phyloP scores from a whole-genome alignment of 345 rosid genomes.

The Brassica rapa region DNA sequence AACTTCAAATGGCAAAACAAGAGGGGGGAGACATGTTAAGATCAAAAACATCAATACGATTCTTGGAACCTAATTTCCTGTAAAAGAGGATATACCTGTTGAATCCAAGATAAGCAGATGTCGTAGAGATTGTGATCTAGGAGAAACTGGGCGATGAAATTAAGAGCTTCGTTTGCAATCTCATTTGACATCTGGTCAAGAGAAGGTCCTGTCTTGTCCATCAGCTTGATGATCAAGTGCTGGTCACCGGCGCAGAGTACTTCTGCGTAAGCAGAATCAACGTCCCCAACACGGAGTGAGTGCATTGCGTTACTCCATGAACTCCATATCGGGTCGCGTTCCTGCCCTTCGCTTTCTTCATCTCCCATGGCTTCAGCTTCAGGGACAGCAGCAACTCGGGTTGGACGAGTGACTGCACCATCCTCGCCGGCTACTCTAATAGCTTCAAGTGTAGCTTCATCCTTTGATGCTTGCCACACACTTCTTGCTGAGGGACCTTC shows the following conservation, averaged over 20 bases:
- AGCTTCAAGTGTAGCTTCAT: conserved; percentile 99
- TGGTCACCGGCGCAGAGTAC: conserved; percentile 80
- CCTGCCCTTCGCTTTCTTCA: conserved; percentile 68
- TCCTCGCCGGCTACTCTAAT: conserved; percentile 99
- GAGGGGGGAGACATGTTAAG: conserved; percentile 5
- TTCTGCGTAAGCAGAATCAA: conserved; percentile 89
- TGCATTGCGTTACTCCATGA: conserved; percentile 97
- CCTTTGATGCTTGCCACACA: conserved; percentile 99
- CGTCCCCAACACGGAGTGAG: conserved; percentile 82
- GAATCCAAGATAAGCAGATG: conserved; percentile 92
- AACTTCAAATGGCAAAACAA: conserved; percentile 48
- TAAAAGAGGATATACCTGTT: conserved; percentile 61
- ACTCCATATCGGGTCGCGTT: conserved; percentile 80
- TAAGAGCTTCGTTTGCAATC: conserved; percentile 69
- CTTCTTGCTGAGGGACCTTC: conserved; percentile 99
- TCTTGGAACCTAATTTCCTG: conserved; percentile 12
- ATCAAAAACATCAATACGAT: not conserved
- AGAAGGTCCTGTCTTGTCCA: conserved; percentile 93
- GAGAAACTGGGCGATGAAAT: conserved; percentile 75
- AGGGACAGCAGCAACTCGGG: conserved; percentile 62
- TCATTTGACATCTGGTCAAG: conserved; percentile 87
- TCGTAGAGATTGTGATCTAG: conserved; percentile 79
- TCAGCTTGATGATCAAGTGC: conserved; percentile 83
- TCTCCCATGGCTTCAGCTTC: conserved; percentile 92
- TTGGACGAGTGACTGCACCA: conserved; percentile 54